phyloP scores from a whole-genome alignment of 2,329 filamentous ascomycete genomes.

The Ceratocystis harringtonii region DNA sequence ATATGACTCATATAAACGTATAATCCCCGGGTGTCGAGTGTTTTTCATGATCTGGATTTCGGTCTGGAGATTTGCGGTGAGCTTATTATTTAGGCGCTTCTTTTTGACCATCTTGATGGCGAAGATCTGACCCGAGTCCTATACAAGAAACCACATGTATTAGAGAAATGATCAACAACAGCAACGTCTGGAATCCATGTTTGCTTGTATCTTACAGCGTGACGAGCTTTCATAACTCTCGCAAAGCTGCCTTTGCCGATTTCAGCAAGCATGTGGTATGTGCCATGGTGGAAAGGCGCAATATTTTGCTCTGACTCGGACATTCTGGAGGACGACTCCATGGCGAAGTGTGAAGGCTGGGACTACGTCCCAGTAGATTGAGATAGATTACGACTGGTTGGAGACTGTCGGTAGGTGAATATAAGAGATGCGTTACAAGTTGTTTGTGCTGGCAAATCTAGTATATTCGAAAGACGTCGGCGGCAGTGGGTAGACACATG shows the following conservation, averaged over 20 bases:
- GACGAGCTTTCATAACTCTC: slow-evolving; percentile 16
- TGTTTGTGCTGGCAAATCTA: slow-evolving; percentile 26
- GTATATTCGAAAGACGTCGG: slow-evolving; percentile 25
- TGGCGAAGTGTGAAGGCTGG: slow-evolving; percentile 4
- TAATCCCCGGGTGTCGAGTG: slow-evolving; percentile 90
- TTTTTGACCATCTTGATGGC: slow-evolving; percentile 96
- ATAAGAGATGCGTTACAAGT: not conserved
- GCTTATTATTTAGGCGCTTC: slow-evolving; percentile 79
- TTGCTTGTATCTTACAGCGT: slow-evolving; percentile 7
- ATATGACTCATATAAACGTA: slow-evolving; percentile 86
- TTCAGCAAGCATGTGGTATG: slow-evolving; percentile 14
- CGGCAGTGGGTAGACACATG: slow-evolving; percentile 26
- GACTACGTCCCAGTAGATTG: slow-evolving; percentile 5
- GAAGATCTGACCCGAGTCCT: slow-evolving; percentile 6
- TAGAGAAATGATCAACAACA: not conserved
- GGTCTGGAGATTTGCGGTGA: slow-evolving; percentile 87
- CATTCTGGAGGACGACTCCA: slow-evolving; percentile 16
- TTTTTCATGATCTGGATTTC: slow-evolving; percentile 93
- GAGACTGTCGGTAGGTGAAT: not conserved
- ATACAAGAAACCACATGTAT: not conserved
- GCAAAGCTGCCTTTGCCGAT: slow-evolving; percentile 17
- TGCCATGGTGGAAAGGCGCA: slow-evolving; percentile 13
- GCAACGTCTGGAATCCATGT: not conserved
- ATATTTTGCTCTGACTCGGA: slow-evolving; percentile 14
- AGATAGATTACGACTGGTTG: not conserved